These are phyloP conservation scores for Penicillium sp. DNA, from an alignment of 2,329 filamentous ascomycete genomes.

Conservation along the genomic window DNA sequence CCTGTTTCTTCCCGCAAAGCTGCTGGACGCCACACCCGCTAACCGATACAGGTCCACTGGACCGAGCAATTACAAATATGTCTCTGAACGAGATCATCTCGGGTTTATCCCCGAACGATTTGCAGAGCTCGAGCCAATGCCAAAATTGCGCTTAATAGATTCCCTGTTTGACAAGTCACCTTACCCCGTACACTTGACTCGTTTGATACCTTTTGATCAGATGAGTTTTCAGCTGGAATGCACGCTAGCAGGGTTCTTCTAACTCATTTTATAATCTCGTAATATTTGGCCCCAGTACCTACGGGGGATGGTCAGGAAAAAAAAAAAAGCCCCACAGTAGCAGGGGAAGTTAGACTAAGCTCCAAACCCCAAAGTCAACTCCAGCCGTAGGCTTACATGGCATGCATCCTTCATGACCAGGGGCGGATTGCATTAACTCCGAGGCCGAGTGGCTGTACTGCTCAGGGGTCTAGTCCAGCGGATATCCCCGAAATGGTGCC, in stretches of 20 bases:
- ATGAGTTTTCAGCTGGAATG: background rate
- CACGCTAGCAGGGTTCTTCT: background rate
- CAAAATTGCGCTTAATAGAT: conserved; percentile 8
- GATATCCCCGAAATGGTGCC: background rate
- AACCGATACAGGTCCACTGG: background rate
- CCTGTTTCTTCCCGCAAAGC: conserved; percentile 6
- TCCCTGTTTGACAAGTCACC: background rate
- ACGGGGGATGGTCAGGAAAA: background rate
- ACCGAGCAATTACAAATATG: background rate
- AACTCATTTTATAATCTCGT: background rate
- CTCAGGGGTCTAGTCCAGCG: no score
- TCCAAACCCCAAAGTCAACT: background rate
- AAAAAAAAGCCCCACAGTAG: background rate
- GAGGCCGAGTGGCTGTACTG: background rate
- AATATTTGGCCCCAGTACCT: background rate
- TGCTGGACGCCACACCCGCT: conserved; percentile 16
- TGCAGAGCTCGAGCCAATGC: background rate
- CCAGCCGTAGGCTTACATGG: background rate
- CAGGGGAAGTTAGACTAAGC: background rate
- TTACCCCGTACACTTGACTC: background rate
- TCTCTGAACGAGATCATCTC: background rate
- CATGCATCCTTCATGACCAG: background rate
- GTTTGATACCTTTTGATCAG: background rate
- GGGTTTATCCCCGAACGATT: background rate
- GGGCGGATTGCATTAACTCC: background rate